Percentiles rank a stretch among this genome's conserved stretches.
Evolutionary conservation across 495 filamentous ascomycete species (phyloP).

Genomic region (Hyphodiscus hymeniophilus): DNA sequence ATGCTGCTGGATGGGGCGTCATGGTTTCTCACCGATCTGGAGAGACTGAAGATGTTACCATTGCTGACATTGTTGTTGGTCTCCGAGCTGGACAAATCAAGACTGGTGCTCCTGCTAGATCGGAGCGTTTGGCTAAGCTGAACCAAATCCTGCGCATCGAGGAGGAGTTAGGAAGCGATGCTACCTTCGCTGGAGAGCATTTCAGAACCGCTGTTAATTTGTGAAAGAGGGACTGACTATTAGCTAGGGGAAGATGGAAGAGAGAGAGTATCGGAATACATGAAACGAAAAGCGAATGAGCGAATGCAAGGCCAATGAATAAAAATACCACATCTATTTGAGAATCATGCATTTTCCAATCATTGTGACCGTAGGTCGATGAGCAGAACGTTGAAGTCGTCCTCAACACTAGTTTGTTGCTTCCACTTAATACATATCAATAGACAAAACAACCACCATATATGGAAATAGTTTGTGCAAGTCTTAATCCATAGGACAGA

Average conservation of each 20-base stretch:
- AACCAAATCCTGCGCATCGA: conserved; percentile 99
- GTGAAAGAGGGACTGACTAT: conserved; percentile 38
- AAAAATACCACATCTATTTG: conserved; percentile 17
- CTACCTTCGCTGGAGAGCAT: conserved; percentile 81
- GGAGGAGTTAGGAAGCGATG: conserved; percentile 92
- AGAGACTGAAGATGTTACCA: conserved; percentile 99
- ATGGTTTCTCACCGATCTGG: conserved; percentile 96
- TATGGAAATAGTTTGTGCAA: no score
- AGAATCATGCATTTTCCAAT: no score
- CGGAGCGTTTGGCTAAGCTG: conserved; percentile 97
- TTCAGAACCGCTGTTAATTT: conserved; percentile 87
- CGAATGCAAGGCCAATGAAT: conserved; percentile 8
- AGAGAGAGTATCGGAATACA: background rate
- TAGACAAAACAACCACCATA: no score
- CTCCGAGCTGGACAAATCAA: conserved; percentile 97
- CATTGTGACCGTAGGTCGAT: no score
- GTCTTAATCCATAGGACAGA: no score
- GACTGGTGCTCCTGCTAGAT: conserved; percentile 92
- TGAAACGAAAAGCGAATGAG: background rate
- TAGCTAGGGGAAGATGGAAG: background rate
- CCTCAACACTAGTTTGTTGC: no score
- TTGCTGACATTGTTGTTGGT: conserved; percentile 94
- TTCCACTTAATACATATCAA: no score
- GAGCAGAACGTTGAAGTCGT: no score
- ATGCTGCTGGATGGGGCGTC: conserved; percentile 94